Percentiles rank a stretch among this genome's conserved stretches.
Conservation (phyloP, 768 basidiomycete species). For the Pleurotus salmoneostramineus region DNA sequence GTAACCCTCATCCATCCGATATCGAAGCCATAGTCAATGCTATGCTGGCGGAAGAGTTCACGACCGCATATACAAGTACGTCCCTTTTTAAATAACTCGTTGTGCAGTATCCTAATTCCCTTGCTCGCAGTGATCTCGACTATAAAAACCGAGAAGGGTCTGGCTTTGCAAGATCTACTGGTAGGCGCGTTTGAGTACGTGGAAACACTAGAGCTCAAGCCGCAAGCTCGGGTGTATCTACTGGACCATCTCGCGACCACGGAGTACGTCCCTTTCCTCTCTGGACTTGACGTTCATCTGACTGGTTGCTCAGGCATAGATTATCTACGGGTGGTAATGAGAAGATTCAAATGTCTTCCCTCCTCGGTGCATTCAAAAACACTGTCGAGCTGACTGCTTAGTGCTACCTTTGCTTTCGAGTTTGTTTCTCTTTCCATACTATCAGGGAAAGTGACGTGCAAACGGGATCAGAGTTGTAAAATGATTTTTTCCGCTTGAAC, state of each 20-base stretch:
- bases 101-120: slow-evolving; percentile 1
- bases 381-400: slow-evolving; percentile 75
- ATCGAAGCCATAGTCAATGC: slow-evolving; percentile 91
- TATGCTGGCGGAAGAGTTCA: slow-evolving; percentile 96
- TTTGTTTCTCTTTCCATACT: background rate
- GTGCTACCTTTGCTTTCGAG: background rate
- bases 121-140: slow-evolving; percentile 67
- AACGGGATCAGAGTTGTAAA: too few species aligned
- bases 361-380: slow-evolving; percentile 92
- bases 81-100: slow-evolving; percentile 5
- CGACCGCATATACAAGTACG: slow-evolving; percentile 81
- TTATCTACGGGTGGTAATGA: slow-evolving; percentile 91
- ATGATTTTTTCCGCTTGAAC: too few species aligned
- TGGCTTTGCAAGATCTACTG: slow-evolving; percentile 93
- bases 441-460: too few species aligned
- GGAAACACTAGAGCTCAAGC: slow-evolving; percentile 80
- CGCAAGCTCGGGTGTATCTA: slow-evolving; percentile 84
- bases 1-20: slow-evolving; percentile 92
- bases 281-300: background rate
- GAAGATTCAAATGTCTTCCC: slow-evolving; percentile 88
- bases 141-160: slow-evolving; percentile 86
- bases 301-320: slow-evolving; percentile 58
- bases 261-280: slow-evolving; percentile 56
- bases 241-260: slow-evolving; percentile 92
- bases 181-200: slow-evolving; percentile 89